A percentile compares a stretch with the other conserved stretches of the same genome.
Evolutionary conservation across 176 grass and related monocot species (phyloP).

Genomic region (Rhynchospora tenuis): DNA sequence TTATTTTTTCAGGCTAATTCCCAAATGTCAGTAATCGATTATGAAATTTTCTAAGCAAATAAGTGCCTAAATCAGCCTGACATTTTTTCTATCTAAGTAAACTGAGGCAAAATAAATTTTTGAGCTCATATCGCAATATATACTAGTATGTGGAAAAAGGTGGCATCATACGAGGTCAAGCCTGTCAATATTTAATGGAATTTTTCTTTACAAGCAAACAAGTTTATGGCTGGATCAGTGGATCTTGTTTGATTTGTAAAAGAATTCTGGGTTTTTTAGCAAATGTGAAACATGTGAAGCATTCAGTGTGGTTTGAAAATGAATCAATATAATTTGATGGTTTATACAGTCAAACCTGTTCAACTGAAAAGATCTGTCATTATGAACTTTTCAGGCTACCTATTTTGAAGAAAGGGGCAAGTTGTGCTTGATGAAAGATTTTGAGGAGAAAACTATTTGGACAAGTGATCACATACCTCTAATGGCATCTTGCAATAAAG

Average conservation of each 20-base stretch:
- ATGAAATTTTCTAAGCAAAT: neutral
- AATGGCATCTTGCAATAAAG: slow-evolving; percentile 93
- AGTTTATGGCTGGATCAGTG: neutral
- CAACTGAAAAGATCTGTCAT: slow-evolving; percentile 18
- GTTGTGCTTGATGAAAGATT: slow-evolving; percentile 79
- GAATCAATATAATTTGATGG: neutral
- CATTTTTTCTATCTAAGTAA: neutral
- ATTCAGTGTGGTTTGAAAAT: slow-evolving; percentile 14
- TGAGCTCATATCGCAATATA: neutral
- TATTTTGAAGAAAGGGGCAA: slow-evolving; percentile 79
- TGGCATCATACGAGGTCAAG: neutral
- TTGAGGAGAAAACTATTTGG: slow-evolving; percentile 90
- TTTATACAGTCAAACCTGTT: neutral
- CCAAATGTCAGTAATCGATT: neutral
- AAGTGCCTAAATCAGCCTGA: neutral
- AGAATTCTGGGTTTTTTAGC: neutral
- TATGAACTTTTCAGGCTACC: slow-evolving; percentile 47
- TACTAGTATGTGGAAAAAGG: neutral
- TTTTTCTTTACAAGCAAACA: neutral
- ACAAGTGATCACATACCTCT: slow-evolving; percentile 80
- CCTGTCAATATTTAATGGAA: neutral
- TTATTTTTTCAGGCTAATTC: neutral
- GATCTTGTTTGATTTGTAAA: neutral
- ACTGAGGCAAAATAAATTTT: neutral
- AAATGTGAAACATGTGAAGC: slow-evolving; percentile 11